A percentile compares a stretch with the other conserved stretches of the same genome.
phyloP scores from a whole-genome alignment of 2,329 filamentous ascomycete species.

The Teratosphaeria destructans region DNA sequence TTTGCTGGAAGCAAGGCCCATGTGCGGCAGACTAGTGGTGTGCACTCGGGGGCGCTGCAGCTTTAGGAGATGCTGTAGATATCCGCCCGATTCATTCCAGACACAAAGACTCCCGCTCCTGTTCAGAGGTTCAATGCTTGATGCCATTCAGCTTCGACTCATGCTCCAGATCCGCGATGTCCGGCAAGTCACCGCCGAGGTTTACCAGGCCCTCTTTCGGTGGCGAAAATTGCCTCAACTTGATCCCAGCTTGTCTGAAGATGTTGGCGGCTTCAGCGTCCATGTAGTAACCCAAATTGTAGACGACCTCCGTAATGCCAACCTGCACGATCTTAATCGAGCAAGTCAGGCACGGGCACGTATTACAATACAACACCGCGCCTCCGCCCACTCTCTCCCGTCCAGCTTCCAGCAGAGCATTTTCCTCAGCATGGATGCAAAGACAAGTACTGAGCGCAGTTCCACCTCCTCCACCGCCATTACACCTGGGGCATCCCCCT shows the following conservation, averaged over 20 bases:
- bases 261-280: conserved; percentile 69
- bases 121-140: not conserved
- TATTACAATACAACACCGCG: conserved; percentile 56
- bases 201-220: conserved; percentile 26
- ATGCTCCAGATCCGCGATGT: not conserved
- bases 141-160: not conserved
- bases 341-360: conserved; percentile 89
- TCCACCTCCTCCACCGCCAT: conserved; percentile 53
- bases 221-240: conserved; percentile 76
- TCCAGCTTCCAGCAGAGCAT: conserved; percentile 87
- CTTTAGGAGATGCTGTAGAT: conserved; percentile 5
- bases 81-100: not conserved
- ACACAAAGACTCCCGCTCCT: not conserved
- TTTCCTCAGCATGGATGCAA: conserved; percentile 97
- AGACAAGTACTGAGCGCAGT: conserved; percentile 74
- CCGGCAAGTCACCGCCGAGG: conserved; percentile 6
- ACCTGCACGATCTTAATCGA: conserved; percentile 98
- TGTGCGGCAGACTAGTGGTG: conserved; percentile 35
- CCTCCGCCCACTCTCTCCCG: conserved; percentile 77
- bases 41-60: conserved; percentile 8
- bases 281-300: conserved; percentile 90
- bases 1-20: conserved; percentile 93
- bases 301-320: conserved; percentile 90
- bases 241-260: conserved; percentile 72
- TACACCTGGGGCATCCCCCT: conserved; percentile 81